A percentile compares a stretch with the other conserved stretches of the same genome.
Conservation (phyloP, 257 asterid species). For the Leonotis leonurus region DNA sequence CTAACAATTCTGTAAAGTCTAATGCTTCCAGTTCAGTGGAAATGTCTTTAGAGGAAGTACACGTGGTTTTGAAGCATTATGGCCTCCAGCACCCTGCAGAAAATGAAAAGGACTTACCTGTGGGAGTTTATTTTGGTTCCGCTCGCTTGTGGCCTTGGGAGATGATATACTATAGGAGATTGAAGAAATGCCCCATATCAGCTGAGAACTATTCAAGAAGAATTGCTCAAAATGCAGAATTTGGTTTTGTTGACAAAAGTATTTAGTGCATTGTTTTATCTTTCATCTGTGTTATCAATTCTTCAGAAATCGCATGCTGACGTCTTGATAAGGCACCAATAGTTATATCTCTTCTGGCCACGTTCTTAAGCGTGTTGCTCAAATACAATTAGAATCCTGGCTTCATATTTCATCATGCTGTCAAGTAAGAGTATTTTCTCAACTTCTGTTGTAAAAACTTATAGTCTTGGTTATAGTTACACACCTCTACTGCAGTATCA, state of each 20-base stretch:
- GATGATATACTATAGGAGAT: constrained; percentile 36
- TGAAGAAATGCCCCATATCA: constrained; percentile 42
- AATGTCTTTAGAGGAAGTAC: constrained; percentile 37
- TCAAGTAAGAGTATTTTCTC: neutral
- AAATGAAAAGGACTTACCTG: constrained; percentile 29
- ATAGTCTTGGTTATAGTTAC: neutral
- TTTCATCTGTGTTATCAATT: constrained; percentile 30
- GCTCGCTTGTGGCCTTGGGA: constrained; percentile 74
- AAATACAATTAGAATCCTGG: neutral
- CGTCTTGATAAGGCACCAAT: constrained; percentile 12
- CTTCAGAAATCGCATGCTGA: constrained; percentile 9
- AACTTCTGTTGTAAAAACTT: neutral
- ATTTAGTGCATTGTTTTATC: too few species aligned
- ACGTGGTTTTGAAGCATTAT: constrained; percentile 13
- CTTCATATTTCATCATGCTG: neutral
- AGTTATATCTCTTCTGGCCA: neutral
- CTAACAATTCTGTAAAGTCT: constrained; percentile 4
- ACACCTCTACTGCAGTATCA: neutral
- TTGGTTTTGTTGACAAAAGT: constrained; percentile 54
- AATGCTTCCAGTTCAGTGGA: constrained; percentile 20
- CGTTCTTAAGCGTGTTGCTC: neutral
- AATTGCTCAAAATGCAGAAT: constrained; percentile 42
- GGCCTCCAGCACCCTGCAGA: constrained; percentile 23
- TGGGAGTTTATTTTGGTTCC: constrained; percentile 50
- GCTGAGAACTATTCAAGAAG: constrained; percentile 42